Evolutionary conservation across 441 rosid genomes (phyloP).

Genomic region (California macrophylla): DNA sequence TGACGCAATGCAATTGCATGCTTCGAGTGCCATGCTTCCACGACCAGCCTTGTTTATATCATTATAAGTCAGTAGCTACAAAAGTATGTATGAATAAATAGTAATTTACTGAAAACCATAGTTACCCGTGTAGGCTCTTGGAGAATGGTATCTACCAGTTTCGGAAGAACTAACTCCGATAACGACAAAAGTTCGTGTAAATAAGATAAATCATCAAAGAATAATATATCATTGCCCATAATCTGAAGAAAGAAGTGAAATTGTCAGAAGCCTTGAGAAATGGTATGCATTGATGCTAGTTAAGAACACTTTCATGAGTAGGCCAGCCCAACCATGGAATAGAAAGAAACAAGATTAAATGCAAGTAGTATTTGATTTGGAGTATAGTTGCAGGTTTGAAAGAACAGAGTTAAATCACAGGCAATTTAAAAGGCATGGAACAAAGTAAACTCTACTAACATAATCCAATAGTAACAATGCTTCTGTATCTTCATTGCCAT

Average conservation of each 20-base stretch:
- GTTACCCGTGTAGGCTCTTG: conserved; percentile 61
- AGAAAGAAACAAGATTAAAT: no score
- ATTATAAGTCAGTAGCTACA: conserved; percentile 18
- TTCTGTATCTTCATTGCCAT: background rate
- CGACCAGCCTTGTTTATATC: conserved; percentile 39
- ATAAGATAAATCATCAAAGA: conserved; percentile 59
- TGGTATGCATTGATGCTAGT: background rate
- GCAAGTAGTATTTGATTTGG: no score
- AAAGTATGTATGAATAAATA: background rate
- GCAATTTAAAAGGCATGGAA: no score
- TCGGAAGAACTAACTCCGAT: conserved; percentile 32
- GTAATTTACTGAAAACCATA: conserved; percentile 1
- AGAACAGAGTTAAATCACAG: no score
- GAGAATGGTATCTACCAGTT: conserved; percentile 42
- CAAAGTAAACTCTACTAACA: no score
- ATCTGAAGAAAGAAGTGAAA: conserved; percentile 33
- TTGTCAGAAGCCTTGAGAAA: background rate
- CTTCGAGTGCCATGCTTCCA: conserved; percentile 78
- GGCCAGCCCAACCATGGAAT: no score
- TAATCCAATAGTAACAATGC: background rate
- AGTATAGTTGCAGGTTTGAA: no score
- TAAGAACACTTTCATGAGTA: background rate
- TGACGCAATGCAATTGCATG: conserved; percentile 68
- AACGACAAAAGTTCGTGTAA: conserved; percentile 39
- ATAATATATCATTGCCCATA: conserved; percentile 47